These are phyloP conservation scores for Coemansia guatemalensis DNA, from an alignment of 192 early-diverging fungal species.

Conservation along the genomic window DNA sequence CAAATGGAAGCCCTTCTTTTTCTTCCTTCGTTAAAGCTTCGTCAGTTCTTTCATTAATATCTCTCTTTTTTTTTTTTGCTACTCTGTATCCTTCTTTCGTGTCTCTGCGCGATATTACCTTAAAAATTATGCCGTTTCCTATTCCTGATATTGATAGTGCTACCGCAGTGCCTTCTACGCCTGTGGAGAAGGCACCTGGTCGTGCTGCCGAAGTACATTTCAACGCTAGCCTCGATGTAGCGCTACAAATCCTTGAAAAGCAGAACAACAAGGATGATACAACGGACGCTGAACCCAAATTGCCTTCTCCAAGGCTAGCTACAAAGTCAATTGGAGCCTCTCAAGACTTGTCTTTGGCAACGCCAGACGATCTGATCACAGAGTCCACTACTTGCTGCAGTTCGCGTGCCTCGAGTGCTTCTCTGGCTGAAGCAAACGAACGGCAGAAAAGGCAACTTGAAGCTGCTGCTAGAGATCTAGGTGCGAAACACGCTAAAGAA, in stretches of 20 bases:
- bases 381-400: constrained; percentile 20
- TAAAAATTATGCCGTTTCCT: constrained; percentile 8
- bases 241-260: constrained; percentile 31
- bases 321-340: neutral
- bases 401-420: constrained; percentile 19
- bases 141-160: constrained; percentile 25
- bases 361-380: constrained; percentile 34
- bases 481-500: neutral
- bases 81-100: neutral
- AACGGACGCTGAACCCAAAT: neutral
- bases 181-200: constrained; percentile 20
- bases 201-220: constrained; percentile 33
- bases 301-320: neutral
- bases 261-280: neutral
- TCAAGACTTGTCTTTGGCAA: constrained; percentile 11
- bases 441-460: neutral
- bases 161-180: constrained; percentile 42
- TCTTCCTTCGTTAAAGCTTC: neutral
- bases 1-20: constrained; percentile 1
- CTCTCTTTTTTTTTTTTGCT: neutral
- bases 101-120: neutral
- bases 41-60: neutral
- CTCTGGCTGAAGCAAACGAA: constrained; percentile 2
- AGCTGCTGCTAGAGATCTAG: neutral
- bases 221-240: constrained; percentile 51